phyloP scores from a whole-genome alignment of 2,329 filamentous ascomycete genomes.

The Aurifilum marmelostoma region DNA sequence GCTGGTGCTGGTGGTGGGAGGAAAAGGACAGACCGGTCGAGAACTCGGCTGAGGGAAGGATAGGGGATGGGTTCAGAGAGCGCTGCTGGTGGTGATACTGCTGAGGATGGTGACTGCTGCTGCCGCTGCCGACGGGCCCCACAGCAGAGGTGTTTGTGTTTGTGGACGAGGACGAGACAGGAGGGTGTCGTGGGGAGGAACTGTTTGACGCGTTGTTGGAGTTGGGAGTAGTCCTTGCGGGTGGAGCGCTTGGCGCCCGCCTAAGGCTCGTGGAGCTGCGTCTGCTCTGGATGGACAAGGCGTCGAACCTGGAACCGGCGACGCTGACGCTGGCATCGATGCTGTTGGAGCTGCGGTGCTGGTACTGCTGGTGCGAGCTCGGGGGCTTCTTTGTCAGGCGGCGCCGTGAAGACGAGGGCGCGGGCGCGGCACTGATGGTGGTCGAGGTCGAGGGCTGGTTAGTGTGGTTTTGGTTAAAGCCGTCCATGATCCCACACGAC shows the following conservation, averaged over 20 bases:
- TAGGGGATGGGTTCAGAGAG: conserved; percentile 51
- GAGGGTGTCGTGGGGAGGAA: conserved; percentile 52
- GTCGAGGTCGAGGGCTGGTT: conserved; percentile 28
- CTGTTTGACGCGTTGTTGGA: conserved; percentile 54
- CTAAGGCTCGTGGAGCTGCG: conserved; percentile 66
- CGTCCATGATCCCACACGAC: conserved; percentile 49
- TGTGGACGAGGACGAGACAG: conserved; percentile 32
- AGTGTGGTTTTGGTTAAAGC: conserved; percentile 42
- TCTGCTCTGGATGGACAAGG: conserved; percentile 62
- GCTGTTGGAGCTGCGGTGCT: conserved; percentile 53
- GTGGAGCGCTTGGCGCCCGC: conserved; percentile 63
- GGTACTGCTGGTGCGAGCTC: conserved; percentile 46
- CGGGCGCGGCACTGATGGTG: conserved; percentile 35
- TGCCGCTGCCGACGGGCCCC: neutral
- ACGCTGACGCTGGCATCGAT: conserved; percentile 44
- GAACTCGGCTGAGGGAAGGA: conserved; percentile 51
- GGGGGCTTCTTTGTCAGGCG: conserved; percentile 66
- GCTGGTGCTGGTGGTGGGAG: neutral
- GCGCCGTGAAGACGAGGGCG: conserved; percentile 58
- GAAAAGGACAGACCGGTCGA: conserved; percentile 41
- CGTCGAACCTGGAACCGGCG: conserved; percentile 51
- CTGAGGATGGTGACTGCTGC: neutral
- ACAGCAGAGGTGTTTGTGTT: conserved; percentile 30
- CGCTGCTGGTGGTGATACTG: conserved; percentile 33
- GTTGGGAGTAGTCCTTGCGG: conserved; percentile 49